A percentile compares a stretch with the other conserved stretches of the same genome.
These are phyloP conservation scores for Calophaca sinica DNA, from an alignment of 306 rosid species.

Conservation along the genomic window DNA sequence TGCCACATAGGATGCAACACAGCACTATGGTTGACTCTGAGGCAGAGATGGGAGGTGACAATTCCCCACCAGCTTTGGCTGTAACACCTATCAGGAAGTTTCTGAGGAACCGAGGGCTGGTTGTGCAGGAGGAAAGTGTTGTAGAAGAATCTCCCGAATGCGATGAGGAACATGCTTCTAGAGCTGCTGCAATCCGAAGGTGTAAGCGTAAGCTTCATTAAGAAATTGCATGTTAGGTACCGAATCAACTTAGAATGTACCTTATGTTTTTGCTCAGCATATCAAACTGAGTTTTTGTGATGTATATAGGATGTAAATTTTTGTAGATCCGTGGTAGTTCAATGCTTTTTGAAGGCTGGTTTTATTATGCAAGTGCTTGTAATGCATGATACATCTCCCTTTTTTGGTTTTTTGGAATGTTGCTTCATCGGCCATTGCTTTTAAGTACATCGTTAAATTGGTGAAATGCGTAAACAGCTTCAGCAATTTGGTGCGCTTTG, in stretches of 20 bases:
- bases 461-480: conserved; percentile 4
- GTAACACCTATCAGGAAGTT: conserved; percentile 73
- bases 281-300: conserved; percentile 8
- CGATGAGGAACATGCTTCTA: conserved; percentile 42
- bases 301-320: conserved; percentile 46
- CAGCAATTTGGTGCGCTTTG: neutral
- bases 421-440: neutral
- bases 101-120: conserved; percentile 66
- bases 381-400: neutral
- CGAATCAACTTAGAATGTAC: conserved; percentile 6
- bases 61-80: conserved; percentile 46
- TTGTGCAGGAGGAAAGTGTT: conserved; percentile 60
- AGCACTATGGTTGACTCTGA: conserved; percentile 33
- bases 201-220: conserved; percentile 58
- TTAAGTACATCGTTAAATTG: neutral
- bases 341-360: conserved; percentile 21
- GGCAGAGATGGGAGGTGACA: conserved; percentile 29
- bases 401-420: neutral
- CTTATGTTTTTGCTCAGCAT: conserved; percentile 23
- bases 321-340: conserved; percentile 15
- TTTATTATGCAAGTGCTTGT: neutral
- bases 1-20: conserved; percentile 62
- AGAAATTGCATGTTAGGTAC: conserved; percentile 24
- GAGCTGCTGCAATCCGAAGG: conserved; percentile 54
- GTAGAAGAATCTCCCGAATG: conserved; percentile 66